Evolutionary conservation across 371 early-diverging fungal species (phyloP).

Genomic region (Actinomortierella ambigua): DNA sequence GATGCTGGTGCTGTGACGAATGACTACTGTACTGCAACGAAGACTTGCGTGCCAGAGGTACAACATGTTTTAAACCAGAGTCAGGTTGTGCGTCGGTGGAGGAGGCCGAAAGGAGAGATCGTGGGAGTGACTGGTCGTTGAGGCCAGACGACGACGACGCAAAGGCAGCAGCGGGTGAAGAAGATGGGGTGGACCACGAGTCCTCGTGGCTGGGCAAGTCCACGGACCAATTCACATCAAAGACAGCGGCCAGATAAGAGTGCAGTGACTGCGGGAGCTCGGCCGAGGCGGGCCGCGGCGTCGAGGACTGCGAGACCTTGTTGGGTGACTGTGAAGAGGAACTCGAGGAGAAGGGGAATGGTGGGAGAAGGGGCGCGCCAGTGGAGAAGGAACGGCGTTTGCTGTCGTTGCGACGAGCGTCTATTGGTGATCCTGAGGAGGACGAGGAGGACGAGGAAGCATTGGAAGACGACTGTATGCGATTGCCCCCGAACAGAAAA

Average conservation of each 20-base stretch:
- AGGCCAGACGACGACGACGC: slow-evolving; percentile 6
- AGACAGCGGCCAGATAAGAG: slow-evolving; percentile 36
- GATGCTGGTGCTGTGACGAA: background rate
- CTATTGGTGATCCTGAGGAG: background rate
- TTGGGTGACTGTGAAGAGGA: slow-evolving; percentile 17
- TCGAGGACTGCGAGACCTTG: slow-evolving; percentile 7
- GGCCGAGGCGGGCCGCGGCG: slow-evolving; percentile 25
- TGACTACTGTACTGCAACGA: background rate
- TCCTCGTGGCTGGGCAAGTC: slow-evolving; percentile 26
- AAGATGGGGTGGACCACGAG: slow-evolving; percentile 18
- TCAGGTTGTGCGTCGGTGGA: slow-evolving; percentile 5
- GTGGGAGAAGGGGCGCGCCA: slow-evolving; percentile 19
- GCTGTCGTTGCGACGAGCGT: background rate
- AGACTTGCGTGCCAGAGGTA: background rate
- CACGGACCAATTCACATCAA: slow-evolving; percentile 43
- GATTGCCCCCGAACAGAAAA: no score
- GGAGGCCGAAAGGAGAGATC: background rate
- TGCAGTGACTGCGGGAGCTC: slow-evolving; percentile 32
- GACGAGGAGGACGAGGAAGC: background rate
- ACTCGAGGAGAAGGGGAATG: slow-evolving; percentile 16
- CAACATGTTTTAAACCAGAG: background rate
- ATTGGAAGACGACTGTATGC: no score
- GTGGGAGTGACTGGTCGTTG: slow-evolving; percentile 20
- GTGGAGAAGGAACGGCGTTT: slow-evolving; percentile 8
- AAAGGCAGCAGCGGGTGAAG: no score